Evolutionary conservation across 164 flowering plant genomes (phyloP).

Genomic region (Sextonia rubra): DNA sequence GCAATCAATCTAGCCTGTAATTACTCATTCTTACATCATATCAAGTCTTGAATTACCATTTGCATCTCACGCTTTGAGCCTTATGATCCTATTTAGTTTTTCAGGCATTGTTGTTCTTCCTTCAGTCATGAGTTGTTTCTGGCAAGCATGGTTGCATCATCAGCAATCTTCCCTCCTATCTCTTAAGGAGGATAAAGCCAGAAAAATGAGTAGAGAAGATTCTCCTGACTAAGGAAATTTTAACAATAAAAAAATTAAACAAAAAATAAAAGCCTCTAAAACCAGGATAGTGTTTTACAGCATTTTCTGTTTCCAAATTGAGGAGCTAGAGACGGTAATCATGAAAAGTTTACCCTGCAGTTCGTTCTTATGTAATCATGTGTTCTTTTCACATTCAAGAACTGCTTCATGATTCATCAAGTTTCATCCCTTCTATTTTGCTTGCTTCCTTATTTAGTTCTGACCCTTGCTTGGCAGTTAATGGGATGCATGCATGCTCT

Average conservation of each 20-base stretch:
- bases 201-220: not conserved
- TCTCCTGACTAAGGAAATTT: not conserved
- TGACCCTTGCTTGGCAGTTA: constrained; percentile 38
- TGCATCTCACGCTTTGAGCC: not conserved
- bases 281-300: not conserved
- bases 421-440: not conserved
- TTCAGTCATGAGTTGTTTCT: not conserved
- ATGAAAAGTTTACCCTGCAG: not conserved
- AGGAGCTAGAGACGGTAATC: not conserved
- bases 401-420: not conserved
- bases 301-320: not conserved
- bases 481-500: constrained; percentile 62
- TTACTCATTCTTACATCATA: not conserved
- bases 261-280: not conserved
- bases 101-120: not conserved
- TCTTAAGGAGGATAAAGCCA: not conserved
- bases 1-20: not conserved
- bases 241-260: not conserved
- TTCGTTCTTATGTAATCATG: not conserved
- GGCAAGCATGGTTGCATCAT: not conserved
- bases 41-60: not conserved
- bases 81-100: not conserved
- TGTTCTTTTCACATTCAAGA: not conserved
- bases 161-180: not conserved
- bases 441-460: constrained; percentile 3